phyloP scores from a whole-genome alignment of 305 asterid species.

The Striga hermonthica region DNA sequence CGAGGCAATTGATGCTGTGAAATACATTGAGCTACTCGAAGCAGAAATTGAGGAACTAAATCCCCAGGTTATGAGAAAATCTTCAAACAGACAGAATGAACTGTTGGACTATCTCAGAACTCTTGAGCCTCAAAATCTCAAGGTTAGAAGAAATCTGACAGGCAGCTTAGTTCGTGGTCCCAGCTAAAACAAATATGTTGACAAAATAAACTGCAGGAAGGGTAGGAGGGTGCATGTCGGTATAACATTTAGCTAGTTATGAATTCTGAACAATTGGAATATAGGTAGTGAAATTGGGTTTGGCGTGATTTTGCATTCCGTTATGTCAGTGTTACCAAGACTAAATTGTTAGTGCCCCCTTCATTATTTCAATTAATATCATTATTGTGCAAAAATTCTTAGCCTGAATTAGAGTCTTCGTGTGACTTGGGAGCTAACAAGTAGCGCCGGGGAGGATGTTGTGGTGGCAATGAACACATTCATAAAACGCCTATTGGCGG shows the following conservation, averaged over 20 bases:
- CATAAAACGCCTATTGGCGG: slow-evolving; percentile 81
- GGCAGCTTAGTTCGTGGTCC: background rate
- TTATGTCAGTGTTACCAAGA: slow-evolving; percentile 17
- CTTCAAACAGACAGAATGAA: slow-evolving; percentile 68
- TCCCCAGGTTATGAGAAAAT: slow-evolving; percentile 73
- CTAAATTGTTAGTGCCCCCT: background rate
- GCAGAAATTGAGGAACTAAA: slow-evolving; percentile 93
- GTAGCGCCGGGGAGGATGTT: slow-evolving; percentile 87
- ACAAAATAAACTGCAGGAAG: background rate
- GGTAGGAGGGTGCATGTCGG: background rate
- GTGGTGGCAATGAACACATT: slow-evolving; percentile 85
- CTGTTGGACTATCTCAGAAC: slow-evolving; percentile 82
- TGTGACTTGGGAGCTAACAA: slow-evolving; percentile 68
- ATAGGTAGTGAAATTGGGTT: slow-evolving; percentile 2
- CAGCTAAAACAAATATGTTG: slow-evolving; percentile 20
- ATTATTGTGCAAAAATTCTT: slow-evolving; percentile 3
- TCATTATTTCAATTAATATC: slow-evolving; percentile 15
- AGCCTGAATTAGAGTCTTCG: slow-evolving; percentile 28
- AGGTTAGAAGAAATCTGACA: slow-evolving; percentile 51
- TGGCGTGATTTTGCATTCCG: slow-evolving; percentile 7
- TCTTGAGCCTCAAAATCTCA: slow-evolving; percentile 93
- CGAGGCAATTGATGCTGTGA: slow-evolving; percentile 83
- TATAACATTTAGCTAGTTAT: slow-evolving; percentile 25
- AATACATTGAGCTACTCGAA: slow-evolving; percentile 93
- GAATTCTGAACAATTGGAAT: slow-evolving; percentile 16